These are phyloP conservation scores for Trichophyton verrucosum DNA, from an alignment of 2,329 filamentous ascomycete genomes.

Conservation along the genomic window DNA sequence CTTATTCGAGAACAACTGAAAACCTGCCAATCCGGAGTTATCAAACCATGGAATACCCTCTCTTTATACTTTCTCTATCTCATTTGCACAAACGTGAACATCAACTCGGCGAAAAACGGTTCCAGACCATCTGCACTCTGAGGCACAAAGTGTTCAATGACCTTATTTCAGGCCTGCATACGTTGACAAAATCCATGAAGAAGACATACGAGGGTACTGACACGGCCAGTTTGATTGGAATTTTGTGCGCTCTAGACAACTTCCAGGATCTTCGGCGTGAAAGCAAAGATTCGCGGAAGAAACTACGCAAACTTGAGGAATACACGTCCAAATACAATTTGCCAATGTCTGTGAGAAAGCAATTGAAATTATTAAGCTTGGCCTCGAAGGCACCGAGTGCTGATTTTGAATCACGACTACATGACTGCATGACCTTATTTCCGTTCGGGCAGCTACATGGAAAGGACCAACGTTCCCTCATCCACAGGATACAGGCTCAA, in stretches of 20 bases:
- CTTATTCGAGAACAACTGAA: slow-evolving; percentile 22
- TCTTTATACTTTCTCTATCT: slow-evolving; percentile 25
- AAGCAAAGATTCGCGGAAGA: slow-evolving; percentile 25
- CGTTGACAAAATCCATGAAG: slow-evolving; percentile 24
- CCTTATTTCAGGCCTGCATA: slow-evolving; percentile 25
- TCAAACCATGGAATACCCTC: slow-evolving; percentile 27
- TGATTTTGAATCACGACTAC: slow-evolving; percentile 2
- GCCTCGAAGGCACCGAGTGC: slow-evolving; percentile 18
- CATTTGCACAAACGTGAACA: slow-evolving; percentile 24
- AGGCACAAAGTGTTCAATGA: slow-evolving; percentile 25
- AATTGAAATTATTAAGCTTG: slow-evolving; percentile 26
- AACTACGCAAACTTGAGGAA: slow-evolving; percentile 25
- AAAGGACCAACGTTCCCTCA: slow-evolving; percentile 27
- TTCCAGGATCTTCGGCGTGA: slow-evolving; percentile 28
- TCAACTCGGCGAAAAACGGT: slow-evolving; percentile 21
- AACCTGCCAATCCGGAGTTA: slow-evolving; percentile 23
- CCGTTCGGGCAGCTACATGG: slow-evolving; percentile 26
- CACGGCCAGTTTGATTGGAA: slow-evolving; percentile 23
- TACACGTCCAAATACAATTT: slow-evolving; percentile 24
- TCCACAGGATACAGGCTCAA: slow-evolving; percentile 24
- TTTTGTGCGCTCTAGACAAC: slow-evolving; percentile 28
- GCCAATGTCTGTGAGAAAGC: slow-evolving; percentile 18
- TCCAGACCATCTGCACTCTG: slow-evolving; percentile 21
- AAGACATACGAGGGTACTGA: slow-evolving; percentile 21
- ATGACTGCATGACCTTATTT: slow-evolving; percentile 24